Evolutionary conservation across 2,329 filamentous ascomycete species (phyloP).

Genomic region (Pseudogymnoascus verrucosus): DNA sequence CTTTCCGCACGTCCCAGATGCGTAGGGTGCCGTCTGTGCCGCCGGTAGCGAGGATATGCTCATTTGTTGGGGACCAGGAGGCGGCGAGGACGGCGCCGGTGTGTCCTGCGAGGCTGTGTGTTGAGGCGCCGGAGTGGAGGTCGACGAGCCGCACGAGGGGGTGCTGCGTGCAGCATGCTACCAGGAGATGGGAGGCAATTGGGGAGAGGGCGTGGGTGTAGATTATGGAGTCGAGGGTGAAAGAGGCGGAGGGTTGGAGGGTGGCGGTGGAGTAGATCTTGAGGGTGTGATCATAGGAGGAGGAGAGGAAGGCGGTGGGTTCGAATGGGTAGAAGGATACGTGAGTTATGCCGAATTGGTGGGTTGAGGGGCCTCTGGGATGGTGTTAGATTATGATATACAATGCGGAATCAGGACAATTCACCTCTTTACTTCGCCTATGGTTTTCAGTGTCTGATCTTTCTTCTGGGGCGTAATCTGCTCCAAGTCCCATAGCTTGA

Average conservation of each 20-base stretch:
- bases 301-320: slow-evolving; percentile 64
- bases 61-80: slow-evolving; percentile 74
- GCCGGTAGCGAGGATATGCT: slow-evolving; percentile 74
- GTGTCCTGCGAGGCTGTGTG: slow-evolving; percentile 63
- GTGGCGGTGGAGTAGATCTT: slow-evolving; percentile 66
- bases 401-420: slow-evolving; percentile 12
- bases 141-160: slow-evolving; percentile 80
- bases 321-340: slow-evolving; percentile 75
- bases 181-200: slow-evolving; percentile 63
- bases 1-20: slow-evolving; percentile 80
- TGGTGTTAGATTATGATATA: slow-evolving; percentile 22
- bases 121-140: slow-evolving; percentile 69
- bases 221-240: slow-evolving; percentile 59
- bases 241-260: slow-evolving; percentile 54
- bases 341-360: slow-evolving; percentile 67
- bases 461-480: slow-evolving; percentile 38
- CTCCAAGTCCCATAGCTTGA: slow-evolving; percentile 84
- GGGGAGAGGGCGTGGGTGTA: slow-evolving; percentile 74
- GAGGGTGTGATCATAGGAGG: slow-evolving; percentile 68
- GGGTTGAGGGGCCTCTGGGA: slow-evolving; percentile 33
- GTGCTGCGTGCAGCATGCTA: slow-evolving; percentile 83
- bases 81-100: slow-evolving; percentile 59
- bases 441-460: slow-evolving; percentile 45
- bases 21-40: slow-evolving; percentile 78
- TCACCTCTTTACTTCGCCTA: slow-evolving; percentile 41